phyloP scores from a whole-genome alignment of 805 yeast genomes.

The Monosporozyma aquatica region DNA sequence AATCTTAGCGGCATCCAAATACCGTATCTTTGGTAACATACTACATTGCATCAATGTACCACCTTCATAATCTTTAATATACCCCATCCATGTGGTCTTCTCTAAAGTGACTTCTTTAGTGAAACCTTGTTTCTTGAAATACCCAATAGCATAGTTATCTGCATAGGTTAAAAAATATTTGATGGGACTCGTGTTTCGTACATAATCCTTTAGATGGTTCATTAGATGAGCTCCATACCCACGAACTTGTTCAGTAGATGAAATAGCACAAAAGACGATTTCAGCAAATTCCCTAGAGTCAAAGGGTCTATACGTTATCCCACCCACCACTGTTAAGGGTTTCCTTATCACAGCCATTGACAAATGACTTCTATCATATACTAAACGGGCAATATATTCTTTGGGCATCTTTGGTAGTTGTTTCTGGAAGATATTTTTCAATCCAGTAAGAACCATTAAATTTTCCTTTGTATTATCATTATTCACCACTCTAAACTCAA shows the following conservation, averaged over 20 bases:
- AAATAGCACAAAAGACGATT: constrained; percentile 96
- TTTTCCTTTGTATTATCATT: constrained; percentile 84
- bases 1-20: constrained; percentile 81
- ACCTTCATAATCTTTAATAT: constrained; percentile 97
- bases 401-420: constrained; percentile 98
- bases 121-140: constrained; percentile 96
- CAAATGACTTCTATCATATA: constrained; percentile 86
- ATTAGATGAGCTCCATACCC: constrained; percentile 98
- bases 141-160: constrained; percentile 97
- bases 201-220: constrained; percentile 97
- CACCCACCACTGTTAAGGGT: constrained; percentile 94
- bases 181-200: constrained; percentile 75
- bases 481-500: constrained; percentile 92
- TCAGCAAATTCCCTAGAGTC: constrained; percentile 89
- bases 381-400: constrained; percentile 89
- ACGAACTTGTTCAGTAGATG: constrained; percentile 93
- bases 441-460: constrained; percentile 85
- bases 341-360: constrained; percentile 94
- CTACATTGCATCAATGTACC: constrained; percentile 97
- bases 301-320: constrained; percentile 93
- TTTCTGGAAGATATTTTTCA: constrained; percentile 92
- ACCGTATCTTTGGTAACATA: constrained; percentile 82
- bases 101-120: constrained; percentile 89
- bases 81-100: constrained; percentile 91
- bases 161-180: constrained; percentile 90